Evolutionary conservation across 164 flowering plant species (phyloP), one percentile per base, ranked within the genome.

Genomic region (Vitis labrusca): DNA sequence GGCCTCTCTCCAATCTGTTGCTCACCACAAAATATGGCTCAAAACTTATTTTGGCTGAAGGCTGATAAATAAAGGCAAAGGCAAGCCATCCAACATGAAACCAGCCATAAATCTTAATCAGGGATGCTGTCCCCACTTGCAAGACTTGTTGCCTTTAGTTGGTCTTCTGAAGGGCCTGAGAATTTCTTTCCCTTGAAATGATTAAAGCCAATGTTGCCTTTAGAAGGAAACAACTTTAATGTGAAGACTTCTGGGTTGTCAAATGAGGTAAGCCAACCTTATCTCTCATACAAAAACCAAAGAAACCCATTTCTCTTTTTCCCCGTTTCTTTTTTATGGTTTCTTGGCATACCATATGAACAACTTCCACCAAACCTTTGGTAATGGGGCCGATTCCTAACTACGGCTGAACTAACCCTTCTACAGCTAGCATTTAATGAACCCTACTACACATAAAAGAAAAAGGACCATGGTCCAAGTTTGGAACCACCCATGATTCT

Each of bases 141-240:
- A 17, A 37, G 51, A 19, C 27, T 5, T 10, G 9, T 59, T 50
- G 48, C 23, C 12, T 63, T 56, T 19, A 50, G 69, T 64, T 58
- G 62, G 73, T 64, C 51, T 48, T 16, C 74, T 64, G 11, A 50
- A 10, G 56, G n/a, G 59, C 57, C 62, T 37, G 37, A 30, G 32
- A 56, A 23, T 64, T 57, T 19, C 29, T 37, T 61, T 54, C 57
- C 19, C 37, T 23, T 57, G 56, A 62, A 53, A 61, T 74, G 73
- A 69, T 69, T 64, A 60, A 74, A 64, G 69, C 69, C 52, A 50
- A 59, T 65, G 76, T 64, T 74, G 72, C 73, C 73, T 74, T 74
- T 63, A 19, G 72, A 71, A 76, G 73, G 75, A 69, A 75, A 69
- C 77, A 75, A 67, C 79, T 77, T 72, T 77, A 73, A 55, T 73